Conservation (phyloP, 2,329 filamentous ascomycete genomes). For the Davidsoniella neocaledoniae region DNA sequence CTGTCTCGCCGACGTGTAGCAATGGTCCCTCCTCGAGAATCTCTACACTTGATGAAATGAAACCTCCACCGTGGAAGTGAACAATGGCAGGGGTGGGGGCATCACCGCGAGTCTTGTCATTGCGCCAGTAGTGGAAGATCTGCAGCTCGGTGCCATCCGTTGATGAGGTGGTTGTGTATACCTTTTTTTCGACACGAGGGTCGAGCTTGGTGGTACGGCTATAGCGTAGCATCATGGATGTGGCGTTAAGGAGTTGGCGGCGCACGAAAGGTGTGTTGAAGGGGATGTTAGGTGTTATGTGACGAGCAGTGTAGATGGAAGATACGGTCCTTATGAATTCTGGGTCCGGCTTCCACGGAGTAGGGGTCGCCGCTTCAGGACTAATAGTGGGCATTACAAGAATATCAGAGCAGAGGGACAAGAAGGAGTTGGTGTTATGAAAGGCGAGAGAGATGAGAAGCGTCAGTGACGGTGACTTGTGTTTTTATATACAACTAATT, state of each 20-base stretch:
- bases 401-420: background rate
- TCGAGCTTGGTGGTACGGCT: background rate
- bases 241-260: conserved; percentile 8
- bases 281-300: conserved; percentile 1
- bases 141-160: conserved; percentile 1
- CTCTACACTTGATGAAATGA: conserved; percentile 20
- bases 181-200: background rate
- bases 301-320: conserved; percentile 2
- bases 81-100: conserved; percentile 17
- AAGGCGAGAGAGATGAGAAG: background rate
- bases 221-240: conserved; percentile 7
- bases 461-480: no score
- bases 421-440: background rate
- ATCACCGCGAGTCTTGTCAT: background rate
- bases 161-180: conserved; percentile 2
- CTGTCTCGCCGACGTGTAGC: conserved; percentile 20
- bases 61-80: conserved; percentile 27
- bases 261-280: background rate
- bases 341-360: conserved; percentile 6
- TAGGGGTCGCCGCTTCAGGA: background rate
- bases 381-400: background rate
- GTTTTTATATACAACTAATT: background rate
- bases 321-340: conserved; percentile 1
- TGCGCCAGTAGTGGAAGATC: conserved; percentile 7
- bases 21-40: conserved; percentile 22